Conservation (phyloP, 2,329 filamentous ascomycete species). For the Monilinia vaccinii-corymbosi region DNA sequence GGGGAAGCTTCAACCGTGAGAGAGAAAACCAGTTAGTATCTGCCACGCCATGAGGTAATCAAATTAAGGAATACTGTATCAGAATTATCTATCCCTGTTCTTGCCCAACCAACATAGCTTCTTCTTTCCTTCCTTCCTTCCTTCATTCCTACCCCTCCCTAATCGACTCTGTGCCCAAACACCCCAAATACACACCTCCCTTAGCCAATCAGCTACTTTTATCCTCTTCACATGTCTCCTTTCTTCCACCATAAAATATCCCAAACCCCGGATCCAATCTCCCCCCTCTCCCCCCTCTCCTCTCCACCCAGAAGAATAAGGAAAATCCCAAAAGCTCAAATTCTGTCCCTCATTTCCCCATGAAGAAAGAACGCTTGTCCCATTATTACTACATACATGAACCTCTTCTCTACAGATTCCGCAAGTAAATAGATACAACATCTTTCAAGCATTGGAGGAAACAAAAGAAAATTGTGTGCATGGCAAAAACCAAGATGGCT, state of each 20-base stretch:
- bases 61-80: slow-evolving; percentile 5
- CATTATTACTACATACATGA: slow-evolving; percentile 9
- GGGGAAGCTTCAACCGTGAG: background rate
- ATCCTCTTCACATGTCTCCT: background rate
- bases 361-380: background rate
- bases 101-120: slow-evolving; percentile 25
- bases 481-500: background rate
- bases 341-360: background rate
- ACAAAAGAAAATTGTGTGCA: background rate
- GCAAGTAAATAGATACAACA: background rate
- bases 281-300: no score
- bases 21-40: background rate
- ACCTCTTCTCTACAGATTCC: background rate
- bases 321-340: background rate
- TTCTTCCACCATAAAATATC: slow-evolving; percentile 28
- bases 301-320: background rate
- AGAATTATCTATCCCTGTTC: slow-evolving; percentile 5
- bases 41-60: background rate
- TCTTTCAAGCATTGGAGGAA: background rate
- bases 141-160: slow-evolving; percentile 21
- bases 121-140: slow-evolving; percentile 34
- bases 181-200: background rate
- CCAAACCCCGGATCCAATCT: slow-evolving; percentile 26
- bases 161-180: background rate
- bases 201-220: background rate